Conservation (phyloP, 352 stramenopile genomes). For the Phytophthora boehmeriae region DNA sequence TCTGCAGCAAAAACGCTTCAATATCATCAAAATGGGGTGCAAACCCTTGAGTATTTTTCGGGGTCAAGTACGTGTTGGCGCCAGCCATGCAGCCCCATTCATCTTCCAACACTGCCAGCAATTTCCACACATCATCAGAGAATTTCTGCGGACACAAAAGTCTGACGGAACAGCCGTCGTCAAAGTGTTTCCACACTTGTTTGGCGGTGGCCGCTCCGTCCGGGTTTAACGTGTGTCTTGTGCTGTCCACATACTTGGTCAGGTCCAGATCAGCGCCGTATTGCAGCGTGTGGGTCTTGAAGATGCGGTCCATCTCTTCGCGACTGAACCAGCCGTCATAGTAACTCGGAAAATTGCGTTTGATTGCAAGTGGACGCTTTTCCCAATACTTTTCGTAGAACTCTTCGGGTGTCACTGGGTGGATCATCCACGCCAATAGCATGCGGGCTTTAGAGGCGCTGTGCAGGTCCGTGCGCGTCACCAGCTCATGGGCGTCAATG, state of each 20-base stretch:
- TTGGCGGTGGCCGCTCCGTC: constrained; percentile 57
- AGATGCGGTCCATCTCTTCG: constrained; percentile 71
- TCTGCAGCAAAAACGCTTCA: constrained; percentile 95
- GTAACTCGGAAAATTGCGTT: constrained; percentile 63
- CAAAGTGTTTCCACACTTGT: constrained; percentile 82
- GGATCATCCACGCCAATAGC: constrained; percentile 88
- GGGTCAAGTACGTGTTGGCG: constrained; percentile 95
- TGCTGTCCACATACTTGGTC: constrained; percentile 89
- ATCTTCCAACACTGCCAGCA: constrained; percentile 93
- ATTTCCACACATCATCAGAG: constrained; percentile 79
- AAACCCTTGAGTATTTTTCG: constrained; percentile 93
- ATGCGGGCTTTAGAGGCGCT: constrained; percentile 72
- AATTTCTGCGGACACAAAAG: constrained; percentile 95
- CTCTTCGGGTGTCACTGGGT: constrained; percentile 79
- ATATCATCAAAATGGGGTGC: constrained; percentile 98
- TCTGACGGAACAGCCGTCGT: constrained; percentile 90
- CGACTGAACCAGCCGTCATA: constrained; percentile 87
- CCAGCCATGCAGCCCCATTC: constrained; percentile 95
- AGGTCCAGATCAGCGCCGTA: constrained; percentile 88
- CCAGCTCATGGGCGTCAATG: constrained; percentile 61
- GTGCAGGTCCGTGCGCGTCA: constrained; percentile 61
- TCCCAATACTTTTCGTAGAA: constrained; percentile 96
- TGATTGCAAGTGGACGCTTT: constrained; percentile 89
- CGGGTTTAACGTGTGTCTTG: constrained; percentile 74
- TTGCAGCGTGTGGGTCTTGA: constrained; percentile 76